A percentile compares a stretch with the other conserved stretches of the same genome.
Evolutionary conservation across 1,139 yeast species (phyloP).

Genomic region (Debaryomycetaceae sp.): DNA sequence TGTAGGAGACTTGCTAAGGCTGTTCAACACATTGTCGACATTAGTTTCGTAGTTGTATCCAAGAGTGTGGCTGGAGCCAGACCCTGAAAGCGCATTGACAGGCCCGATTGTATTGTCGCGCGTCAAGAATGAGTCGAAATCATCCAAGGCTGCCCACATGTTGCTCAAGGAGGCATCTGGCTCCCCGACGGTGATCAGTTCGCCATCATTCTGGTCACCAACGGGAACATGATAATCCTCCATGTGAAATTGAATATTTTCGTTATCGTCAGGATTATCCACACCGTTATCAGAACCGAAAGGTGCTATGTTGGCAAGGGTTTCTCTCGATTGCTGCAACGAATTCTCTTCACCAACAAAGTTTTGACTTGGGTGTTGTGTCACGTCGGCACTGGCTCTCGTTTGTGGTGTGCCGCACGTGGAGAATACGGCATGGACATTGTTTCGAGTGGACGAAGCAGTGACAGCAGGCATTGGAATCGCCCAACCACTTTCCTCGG

Average conservation of each 20-base stretch:
- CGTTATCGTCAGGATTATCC: slow-evolving; percentile 31
- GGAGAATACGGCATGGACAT: slow-evolving; percentile 92
- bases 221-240: slow-evolving; percentile 58
- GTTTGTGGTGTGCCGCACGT: slow-evolving; percentile 52
- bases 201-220: slow-evolving; percentile 29
- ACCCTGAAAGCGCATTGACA: too few relatives aligned
- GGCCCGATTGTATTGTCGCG: slow-evolving; percentile 40
- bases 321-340: too few relatives aligned
- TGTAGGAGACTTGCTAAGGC: slow-evolving; percentile 2
- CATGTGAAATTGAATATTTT: slow-evolving; percentile 55
- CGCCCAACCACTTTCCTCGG: slow-evolving; percentile 98
- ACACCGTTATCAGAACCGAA: slow-evolving; percentile 21
- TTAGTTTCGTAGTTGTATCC: slow-evolving; percentile 9
- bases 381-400: too few relatives aligned
- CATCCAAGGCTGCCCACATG: slow-evolving; percentile 96
- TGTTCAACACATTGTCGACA: slow-evolving; percentile 14
- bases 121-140: slow-evolving; percentile 87
- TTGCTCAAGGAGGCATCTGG: slow-evolving; percentile 80
- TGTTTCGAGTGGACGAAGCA: slow-evolving; percentile 82
- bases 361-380: too few relatives aligned
- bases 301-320: too few relatives aligned
- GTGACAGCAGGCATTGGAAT: slow-evolving; percentile 92
- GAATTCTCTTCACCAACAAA: too few relatives aligned
- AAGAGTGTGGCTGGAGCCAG: slow-evolving; percentile 4
- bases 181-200: slow-evolving; percentile 47